Base-by-base conservation (phyloP, 2,329 filamentous ascomycete genomes). In the Sporothrix curviconia region DNA sequence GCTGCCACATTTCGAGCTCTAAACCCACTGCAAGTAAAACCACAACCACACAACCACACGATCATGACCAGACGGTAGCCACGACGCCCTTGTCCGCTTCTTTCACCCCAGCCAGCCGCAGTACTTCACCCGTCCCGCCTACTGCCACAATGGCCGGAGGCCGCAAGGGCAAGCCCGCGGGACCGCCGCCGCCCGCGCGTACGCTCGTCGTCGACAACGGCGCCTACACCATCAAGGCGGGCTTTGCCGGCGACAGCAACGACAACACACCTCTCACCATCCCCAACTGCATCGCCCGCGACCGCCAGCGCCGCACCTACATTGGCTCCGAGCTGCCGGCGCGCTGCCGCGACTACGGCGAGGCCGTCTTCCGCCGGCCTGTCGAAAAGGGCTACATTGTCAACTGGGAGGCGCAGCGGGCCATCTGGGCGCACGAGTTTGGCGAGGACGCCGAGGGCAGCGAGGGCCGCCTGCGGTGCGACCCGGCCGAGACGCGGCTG, bases 181-280 rank as follows among this genome's bases (percentile, higher is more conserved):
- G 75, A 46, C 74, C 80, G 4, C 68, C 77, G 24, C 74, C 82
- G 7, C 85, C 86, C 0, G 68, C 77, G 1, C 81, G 76, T 59
- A 96, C 92, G 0, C 84, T 99, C 55, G 80, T 99, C 46, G 78
- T 99, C 67, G 94, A 99, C 75, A 96, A 97, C 75, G 94, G 94
- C 69, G 92, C 87, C 43, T 87, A 89, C 72, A 92, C 86, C 7
- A 82, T 99, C 70, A 99, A 99, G 75, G 91, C 92, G 15, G 94
- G 94, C 55, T 87, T 92, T 24, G 83, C 85, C 25, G 67, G 75
- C 25, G 68, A 32, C n/a, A n/a, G 24, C 72, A 54, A 63, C 65
- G 53, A 60, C 62, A 64, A 70, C 19, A 62, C 28, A 73, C n/a
- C 95, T 89, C 63, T 78, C 39, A 73, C 89, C 8, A 86, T 96